phyloP scores from a whole-genome alignment of 2,329 filamentous ascomycete species.

The Pseudofabraea citricarpa region DNA sequence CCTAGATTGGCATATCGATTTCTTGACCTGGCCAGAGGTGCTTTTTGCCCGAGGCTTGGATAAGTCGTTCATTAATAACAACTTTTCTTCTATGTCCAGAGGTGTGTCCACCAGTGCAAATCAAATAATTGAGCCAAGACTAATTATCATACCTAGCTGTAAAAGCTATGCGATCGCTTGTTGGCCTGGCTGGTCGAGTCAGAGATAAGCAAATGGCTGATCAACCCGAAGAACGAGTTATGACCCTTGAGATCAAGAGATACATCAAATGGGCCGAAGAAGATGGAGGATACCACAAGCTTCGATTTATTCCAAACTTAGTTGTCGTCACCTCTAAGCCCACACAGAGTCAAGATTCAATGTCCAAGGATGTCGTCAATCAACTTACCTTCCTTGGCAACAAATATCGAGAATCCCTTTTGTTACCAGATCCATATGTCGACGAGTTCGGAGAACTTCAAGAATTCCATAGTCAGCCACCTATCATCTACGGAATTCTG shows the following conservation, averaged over 20 bases:
- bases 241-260: constrained; percentile 22
- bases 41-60: constrained; percentile 21
- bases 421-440: constrained; percentile 6
- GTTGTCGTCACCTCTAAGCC: constrained; percentile 14
- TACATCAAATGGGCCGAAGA: constrained; percentile 29
- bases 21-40: constrained; percentile 22
- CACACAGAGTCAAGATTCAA: constrained; percentile 12
- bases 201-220: constrained; percentile 13
- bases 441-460: constrained; percentile 17
- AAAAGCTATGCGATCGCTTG: constrained; percentile 22
- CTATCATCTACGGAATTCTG: constrained; percentile 30
- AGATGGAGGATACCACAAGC: constrained; percentile 25
- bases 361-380: constrained; percentile 16
- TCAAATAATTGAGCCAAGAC: not conserved
- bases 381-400: constrained; percentile 24
- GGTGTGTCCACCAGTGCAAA: constrained; percentile 12
- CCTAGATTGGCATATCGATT: constrained; percentile 21
- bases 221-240: constrained; percentile 18
- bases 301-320: constrained; percentile 25
- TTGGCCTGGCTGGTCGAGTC: constrained; percentile 21
- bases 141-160: constrained; percentile 1
- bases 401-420: constrained; percentile 19
- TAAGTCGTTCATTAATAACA: constrained; percentile 22
- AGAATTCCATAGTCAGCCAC: constrained; percentile 19
- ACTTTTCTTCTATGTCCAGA: constrained; percentile 13